A percentile compares a stretch with the other conserved stretches of the same genome.
These are phyloP conservation scores for Starmerella bombi DNA, from an alignment of 805 yeast species.

Conservation along the genomic window DNA sequence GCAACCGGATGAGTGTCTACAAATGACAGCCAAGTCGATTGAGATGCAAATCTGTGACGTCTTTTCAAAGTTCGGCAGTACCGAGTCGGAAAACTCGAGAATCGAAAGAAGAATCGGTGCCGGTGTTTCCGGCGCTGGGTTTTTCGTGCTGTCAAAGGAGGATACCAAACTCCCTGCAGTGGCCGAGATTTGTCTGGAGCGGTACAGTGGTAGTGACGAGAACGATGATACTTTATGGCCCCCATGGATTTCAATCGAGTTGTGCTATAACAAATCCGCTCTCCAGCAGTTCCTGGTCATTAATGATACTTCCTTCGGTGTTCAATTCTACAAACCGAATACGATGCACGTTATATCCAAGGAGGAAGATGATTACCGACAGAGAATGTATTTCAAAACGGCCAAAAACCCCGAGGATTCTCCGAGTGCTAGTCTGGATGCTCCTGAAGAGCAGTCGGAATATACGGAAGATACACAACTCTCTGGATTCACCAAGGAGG, in stretches of 20 bases:
- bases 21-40: conserved; percentile 62
- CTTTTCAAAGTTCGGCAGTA: conserved; percentile 31
- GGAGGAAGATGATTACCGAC: conserved; percentile 3
- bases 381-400: not conserved
- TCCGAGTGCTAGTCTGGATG: conserved; percentile 2
- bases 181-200: conserved; percentile 30
- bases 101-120: conserved; percentile 61
- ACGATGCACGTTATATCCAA: conserved; percentile 31
- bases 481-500: not conserved
- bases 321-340: conserved; percentile 45
- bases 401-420: not conserved
- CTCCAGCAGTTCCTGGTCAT: conserved; percentile 42
- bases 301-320: conserved; percentile 47
- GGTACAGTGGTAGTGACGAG: conserved; percentile 47
- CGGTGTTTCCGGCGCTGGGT: conserved; percentile 53
- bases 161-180: conserved; percentile 50
- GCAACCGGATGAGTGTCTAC: conserved; percentile 43
- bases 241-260: conserved; percentile 72
- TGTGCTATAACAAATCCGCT: conserved; percentile 42
- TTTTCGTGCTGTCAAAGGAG: conserved; percentile 49
- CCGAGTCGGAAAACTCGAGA: conserved; percentile 33
- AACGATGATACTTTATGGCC: conserved; percentile 48
- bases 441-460: conserved; percentile 1
- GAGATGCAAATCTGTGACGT: conserved; percentile 58
- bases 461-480: not conserved